Percentiles rank a stretch among this genome's conserved stretches.
These are phyloP conservation scores for Phytophthora pseudosyringae DNA, from an alignment of 352 stramenopile species.

Conservation along the genomic window DNA sequence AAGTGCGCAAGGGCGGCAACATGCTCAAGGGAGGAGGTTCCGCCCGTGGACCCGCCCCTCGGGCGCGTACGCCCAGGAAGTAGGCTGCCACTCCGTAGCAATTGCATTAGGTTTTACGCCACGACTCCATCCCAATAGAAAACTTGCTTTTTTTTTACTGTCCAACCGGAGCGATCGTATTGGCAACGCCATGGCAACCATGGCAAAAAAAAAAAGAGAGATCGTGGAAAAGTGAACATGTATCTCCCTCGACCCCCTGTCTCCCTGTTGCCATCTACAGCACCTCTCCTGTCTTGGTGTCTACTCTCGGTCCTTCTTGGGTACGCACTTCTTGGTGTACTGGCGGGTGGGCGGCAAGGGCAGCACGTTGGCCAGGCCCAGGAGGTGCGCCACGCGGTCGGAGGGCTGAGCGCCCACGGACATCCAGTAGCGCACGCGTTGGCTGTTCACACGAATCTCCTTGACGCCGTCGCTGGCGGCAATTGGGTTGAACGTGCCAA, in stretches of 20 bases:
- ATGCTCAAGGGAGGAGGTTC: constrained; percentile 95
- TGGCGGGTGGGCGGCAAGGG: constrained; percentile 84
- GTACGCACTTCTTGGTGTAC: constrained; percentile 87
- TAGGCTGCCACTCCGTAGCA: constrained; percentile 29
- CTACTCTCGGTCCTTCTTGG: constrained; percentile 80
- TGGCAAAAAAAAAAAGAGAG: constrained; percentile 1
- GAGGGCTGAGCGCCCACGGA: constrained; percentile 88
- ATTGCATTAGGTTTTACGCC: constrained; percentile 22
- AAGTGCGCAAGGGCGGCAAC: constrained; percentile 95
- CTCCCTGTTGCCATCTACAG: constrained; percentile 5
- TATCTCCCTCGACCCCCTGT: constrained; percentile 3
- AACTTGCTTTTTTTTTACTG: constrained; percentile 29
- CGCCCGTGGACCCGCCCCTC: constrained; percentile 54
- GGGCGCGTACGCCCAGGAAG: constrained; percentile 59
- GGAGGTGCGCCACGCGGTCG: constrained; percentile 80
- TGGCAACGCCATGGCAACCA: not conserved
- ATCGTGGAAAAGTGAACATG: constrained; percentile 17
- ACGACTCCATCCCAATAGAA: constrained; percentile 24
- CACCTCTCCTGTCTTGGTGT: not conserved
- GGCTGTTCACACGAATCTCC: constrained; percentile 87
- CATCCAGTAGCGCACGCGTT: constrained; percentile 89
- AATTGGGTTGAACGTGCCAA: constrained; percentile 90
- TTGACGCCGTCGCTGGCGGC: constrained; percentile 85
- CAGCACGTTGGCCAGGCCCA: constrained; percentile 84
- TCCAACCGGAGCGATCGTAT: not conserved